Base-by-base conservation (phyloP, 2,329 filamentous ascomycete genomes). In the Teratosphaeria viscida region DNA sequence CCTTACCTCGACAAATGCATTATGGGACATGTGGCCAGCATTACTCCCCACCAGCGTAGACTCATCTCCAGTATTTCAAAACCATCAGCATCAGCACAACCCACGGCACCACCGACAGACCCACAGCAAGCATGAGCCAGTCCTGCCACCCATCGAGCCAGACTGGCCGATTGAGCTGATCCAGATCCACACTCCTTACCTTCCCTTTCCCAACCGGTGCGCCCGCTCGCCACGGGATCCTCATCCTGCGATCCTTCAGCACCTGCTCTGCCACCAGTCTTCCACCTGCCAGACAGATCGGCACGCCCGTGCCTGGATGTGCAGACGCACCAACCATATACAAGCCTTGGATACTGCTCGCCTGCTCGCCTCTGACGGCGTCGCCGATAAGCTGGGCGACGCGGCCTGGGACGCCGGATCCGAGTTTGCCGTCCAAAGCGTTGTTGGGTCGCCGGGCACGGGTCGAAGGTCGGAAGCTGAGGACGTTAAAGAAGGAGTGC, bases 321-420 rank as follows among this genome's bases (percentile, higher is more conserved):
- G 87, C 88, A 67, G 83, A 87, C 1, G 87, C 87, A 37, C 87
- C 87, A 0, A 90, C 88, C 68, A 90, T 90, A 68, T 89, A 89
- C 27, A 85, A 71, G 2, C 77, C 75, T 12, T 74, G 64, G 19
- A 85, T 74, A 5, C 75, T 77, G 4, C 63, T 65, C n/a, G 16
- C 5, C 5, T 52, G 19, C n/a, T 60, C 54, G 2, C 64, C 60
- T 27, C 70, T 52, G 0, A 61, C 55, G 5, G 65, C 59, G 59
- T 72, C 70, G 6, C 64, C 63, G 3, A 70, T 34, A 8, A 66
- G 64, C 55, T 68, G 65, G 14, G 54, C 62, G 12, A 68, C 64
- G 8, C 65, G 60, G 5, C 65, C 70, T 8, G 66, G 19, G 1
- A 67, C 58, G 2, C 65, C 66, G 16, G 59, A 59, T 10, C 70